Percentiles rank a stretch among this genome's conserved stretches.
Evolutionary conservation across 345 rosid species (phyloP).

Genomic region (Populus davidiana): DNA sequence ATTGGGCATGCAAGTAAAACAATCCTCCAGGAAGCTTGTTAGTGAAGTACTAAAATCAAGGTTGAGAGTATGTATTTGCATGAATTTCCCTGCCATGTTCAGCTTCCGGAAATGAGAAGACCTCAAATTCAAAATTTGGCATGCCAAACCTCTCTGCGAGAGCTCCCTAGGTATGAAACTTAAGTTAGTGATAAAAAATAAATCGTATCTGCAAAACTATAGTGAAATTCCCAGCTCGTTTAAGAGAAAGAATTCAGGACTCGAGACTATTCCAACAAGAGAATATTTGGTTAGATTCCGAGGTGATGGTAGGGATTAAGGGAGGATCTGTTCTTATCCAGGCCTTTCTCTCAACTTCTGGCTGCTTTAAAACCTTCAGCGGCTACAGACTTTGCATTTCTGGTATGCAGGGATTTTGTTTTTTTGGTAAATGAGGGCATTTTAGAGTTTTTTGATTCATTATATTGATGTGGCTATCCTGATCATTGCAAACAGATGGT

Average conservation of each 20-base stretch:
- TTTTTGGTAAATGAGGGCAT: neutral
- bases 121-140: conserved; percentile 69
- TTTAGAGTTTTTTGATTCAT: neutral
- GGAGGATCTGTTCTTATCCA: neutral
- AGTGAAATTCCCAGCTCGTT: neutral
- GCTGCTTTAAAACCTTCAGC: neutral
- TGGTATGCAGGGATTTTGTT: neutral
- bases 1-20: conserved; percentile 83
- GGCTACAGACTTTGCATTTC: neutral
- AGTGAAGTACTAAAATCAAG: conserved; percentile 66
- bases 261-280: neutral
- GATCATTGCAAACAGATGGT: neutral
- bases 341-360: neutral
- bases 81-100: conserved; percentile 76
- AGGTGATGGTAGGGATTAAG: neutral
- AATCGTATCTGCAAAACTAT: neutral
- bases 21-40: conserved; percentile 67
- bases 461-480: neutral
- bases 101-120: conserved; percentile 62
- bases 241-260: neutral
- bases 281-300: neutral
- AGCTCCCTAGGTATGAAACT: conserved; percentile 52
- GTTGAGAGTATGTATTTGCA: conserved; percentile 56
- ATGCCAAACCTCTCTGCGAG: conserved; percentile 60
- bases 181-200: conserved; percentile 15